These are phyloP conservation scores for Jamesozyma lodderae DNA, from an alignment of 805 yeast genomes.

Conservation along the genomic window DNA sequence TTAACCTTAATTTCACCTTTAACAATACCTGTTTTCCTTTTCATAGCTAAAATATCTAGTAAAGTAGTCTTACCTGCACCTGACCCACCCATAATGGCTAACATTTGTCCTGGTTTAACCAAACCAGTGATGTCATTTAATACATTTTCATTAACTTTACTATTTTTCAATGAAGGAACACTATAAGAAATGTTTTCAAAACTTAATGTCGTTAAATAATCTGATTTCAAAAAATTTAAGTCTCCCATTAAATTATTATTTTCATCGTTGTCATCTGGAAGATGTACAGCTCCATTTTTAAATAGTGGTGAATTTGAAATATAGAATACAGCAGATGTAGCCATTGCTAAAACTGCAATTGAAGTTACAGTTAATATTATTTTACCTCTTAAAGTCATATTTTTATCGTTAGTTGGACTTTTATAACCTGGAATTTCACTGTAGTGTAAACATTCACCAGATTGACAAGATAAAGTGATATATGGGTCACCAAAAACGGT, in stretches of 20 bases:
- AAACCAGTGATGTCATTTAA: constrained; percentile 61
- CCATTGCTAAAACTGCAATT: constrained; percentile 30
- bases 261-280: constrained; percentile 20
- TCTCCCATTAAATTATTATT: constrained; percentile 13
- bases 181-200: constrained; percentile 63
- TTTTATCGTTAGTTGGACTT: constrained; percentile 40
- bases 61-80: constrained; percentile 98
- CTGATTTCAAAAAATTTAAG: constrained; percentile 38
- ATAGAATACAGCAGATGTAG: constrained; percentile 33
- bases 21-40: constrained; percentile 66
- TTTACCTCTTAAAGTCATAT: constrained; percentile 31
- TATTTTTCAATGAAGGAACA: constrained; percentile 8
- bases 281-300: constrained; percentile 17
- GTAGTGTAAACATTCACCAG: constrained; percentile 89
- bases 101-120: constrained; percentile 77
- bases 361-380: constrained; percentile 35
- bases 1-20: constrained; percentile 67
- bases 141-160: constrained; percentile 31
- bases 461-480: constrained; percentile 68
- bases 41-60: constrained; percentile 83
- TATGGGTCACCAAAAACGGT: constrained; percentile 93
- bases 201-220: constrained; percentile 60
- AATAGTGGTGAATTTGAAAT: constrained; percentile 57
- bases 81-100: constrained; percentile 97
- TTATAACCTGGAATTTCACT: constrained; percentile 90